Conservation (phyloP, 202 grass and related monocot species). For the Musa balbisiana region DNA sequence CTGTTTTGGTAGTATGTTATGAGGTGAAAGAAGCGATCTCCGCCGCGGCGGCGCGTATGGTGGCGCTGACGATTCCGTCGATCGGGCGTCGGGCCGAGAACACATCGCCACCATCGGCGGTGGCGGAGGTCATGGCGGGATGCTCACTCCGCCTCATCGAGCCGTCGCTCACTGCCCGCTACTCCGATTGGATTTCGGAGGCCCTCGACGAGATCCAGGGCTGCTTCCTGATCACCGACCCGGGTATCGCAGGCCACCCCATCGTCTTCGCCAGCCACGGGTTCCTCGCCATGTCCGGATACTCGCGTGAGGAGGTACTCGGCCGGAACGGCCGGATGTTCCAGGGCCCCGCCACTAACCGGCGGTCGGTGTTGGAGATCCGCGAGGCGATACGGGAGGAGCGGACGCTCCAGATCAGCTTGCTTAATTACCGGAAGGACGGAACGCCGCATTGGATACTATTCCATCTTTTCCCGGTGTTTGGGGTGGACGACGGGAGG, state of each 20-base stretch:
- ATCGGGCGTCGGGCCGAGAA: neutral
- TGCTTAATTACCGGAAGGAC: slow-evolving; percentile 84
- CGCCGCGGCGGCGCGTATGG: neutral
- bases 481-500: slow-evolving; percentile 39
- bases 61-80: neutral
- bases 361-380: slow-evolving; percentile 45
- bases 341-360: slow-evolving; percentile 73
- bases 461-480: slow-evolving; percentile 76
- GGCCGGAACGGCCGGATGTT: slow-evolving; percentile 77
- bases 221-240: slow-evolving; percentile 85
- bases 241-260: slow-evolving; percentile 69
- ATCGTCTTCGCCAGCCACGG: slow-evolving; percentile 78
- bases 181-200: slow-evolving; percentile 76
- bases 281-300: slow-evolving; percentile 53
- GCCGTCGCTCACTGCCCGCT: slow-evolving; percentile 54
- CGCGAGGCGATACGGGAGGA: slow-evolving; percentile 61
- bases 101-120: neutral
- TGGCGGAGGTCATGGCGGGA: slow-evolving; percentile 28
- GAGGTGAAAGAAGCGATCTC: neutral
- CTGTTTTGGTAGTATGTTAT: neutral
- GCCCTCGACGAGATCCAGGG: slow-evolving; percentile 61
- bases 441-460: slow-evolving; percentile 67
- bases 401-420: slow-evolving; percentile 39
- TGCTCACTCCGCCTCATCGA: slow-evolving; percentile 15
- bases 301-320: slow-evolving; percentile 42